Conservation (phyloP, 73 alveolate genomes). For the Tetrahymena borealis region DNA sequence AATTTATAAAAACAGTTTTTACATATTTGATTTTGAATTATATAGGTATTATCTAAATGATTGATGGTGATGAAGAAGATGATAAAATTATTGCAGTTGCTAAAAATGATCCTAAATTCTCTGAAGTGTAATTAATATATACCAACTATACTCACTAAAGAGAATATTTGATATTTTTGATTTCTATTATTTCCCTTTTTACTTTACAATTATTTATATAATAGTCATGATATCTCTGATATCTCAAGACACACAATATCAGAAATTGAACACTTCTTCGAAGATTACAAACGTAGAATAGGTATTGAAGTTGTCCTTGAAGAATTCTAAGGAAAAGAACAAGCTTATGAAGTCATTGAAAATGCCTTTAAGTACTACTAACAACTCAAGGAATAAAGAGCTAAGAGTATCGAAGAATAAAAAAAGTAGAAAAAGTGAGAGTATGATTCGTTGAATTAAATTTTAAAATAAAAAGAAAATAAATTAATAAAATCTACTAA, state of each 20-base stretch:
- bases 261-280: neutral
- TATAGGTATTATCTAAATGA: neutral
- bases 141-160: too few species aligned
- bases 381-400: neutral
- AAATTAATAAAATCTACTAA: too few species aligned
- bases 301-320: neutral
- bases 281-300: neutral
- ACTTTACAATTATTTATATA: neutral
- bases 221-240: neutral
- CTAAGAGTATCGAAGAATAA: neutral
- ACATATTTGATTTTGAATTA: neutral
- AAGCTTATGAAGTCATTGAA: neutral
- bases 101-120: neutral
- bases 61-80: neutral
- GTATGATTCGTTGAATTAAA: neutral
- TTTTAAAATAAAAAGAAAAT: too few species aligned
- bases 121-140: neutral
- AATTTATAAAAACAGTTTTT: neutral
- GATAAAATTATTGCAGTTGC: neutral
- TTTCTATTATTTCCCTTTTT: neutral
- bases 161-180: too few species aligned
- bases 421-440: neutral
- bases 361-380: neutral
- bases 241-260: neutral
- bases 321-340: neutral